Evolutionary conservation across 2,329 filamentous ascomycete genomes (phyloP), one percentile per base, ranked within the genome.

Genomic region (Dothistroma septosporum): DNA sequence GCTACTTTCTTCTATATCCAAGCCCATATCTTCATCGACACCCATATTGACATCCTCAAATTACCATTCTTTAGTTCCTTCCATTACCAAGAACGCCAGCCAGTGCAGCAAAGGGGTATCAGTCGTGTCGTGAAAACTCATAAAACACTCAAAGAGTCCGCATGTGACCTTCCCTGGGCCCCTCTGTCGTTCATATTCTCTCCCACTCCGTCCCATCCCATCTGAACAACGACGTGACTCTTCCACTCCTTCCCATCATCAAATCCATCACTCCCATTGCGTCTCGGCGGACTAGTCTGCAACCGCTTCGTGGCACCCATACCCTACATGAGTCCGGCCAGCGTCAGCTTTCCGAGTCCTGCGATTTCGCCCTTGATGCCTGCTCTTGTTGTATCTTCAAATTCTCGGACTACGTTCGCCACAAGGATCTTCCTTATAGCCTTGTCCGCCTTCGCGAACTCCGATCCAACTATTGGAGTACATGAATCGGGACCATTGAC

Each of bases 371-470:
- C 84, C 77, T 89, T 93, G 32, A 91, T 85, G 10, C 89, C 87
- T 49, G 80, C 81, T 50, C 93, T 81, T 73, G 89, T 94, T 21
- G 86, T 85, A 60, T 97, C 93, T 74, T 97, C 94, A 74, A 97
- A 97, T 72, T 99, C 94, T 67, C 92, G 87, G 53, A 97, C 88
- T 1, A 95, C 85, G 6, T 89, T 89, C 52, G 91, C 87, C 1
- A 99, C 84, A 62, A 99, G 88, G 55, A 97, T 87, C 78, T 97
- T 97, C 63, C 92, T 83, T 49, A 99, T 83, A 65, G 86, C 87
- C 6, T 87, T 84, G 76, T 99, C 94, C 0, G 90, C 91, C 76
- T 99, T 99, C 11, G 86, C 84, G 68, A 99, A 99, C 57, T 93
- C 80, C 73, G 97, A 94, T 0, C 87, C 90, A 0, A 97, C 82